A percentile compares a stretch with the other conserved stretches of the same genome.
Evolutionary conservation across 2,329 filamentous ascomycete species (phyloP).

Genomic region (Diaporthe citriasiana): DNA sequence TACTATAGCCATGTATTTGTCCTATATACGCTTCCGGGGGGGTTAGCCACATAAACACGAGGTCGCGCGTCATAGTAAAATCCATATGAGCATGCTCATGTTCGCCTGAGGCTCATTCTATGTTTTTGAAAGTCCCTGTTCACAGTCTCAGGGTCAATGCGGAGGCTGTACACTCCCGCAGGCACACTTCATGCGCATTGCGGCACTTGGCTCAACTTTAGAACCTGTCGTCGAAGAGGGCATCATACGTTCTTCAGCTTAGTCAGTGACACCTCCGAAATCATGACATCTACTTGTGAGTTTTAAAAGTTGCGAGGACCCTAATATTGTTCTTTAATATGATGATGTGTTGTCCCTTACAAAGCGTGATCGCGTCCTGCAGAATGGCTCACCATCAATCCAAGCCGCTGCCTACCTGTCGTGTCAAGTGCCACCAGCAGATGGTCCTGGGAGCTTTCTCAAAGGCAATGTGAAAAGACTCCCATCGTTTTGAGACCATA

Average conservation of each 20-base stretch:
- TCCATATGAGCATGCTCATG: not conserved
- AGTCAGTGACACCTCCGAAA: too few relatives aligned
- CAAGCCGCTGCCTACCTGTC: not conserved
- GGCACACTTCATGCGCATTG: not conserved
- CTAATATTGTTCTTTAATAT: too few relatives aligned
- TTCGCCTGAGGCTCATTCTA: not conserved
- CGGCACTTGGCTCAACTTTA: not conserved
- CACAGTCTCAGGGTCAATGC: not conserved
- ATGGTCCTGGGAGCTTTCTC: not conserved
- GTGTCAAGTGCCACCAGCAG: too few relatives aligned
- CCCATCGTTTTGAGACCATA: not conserved
- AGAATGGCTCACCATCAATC: too few relatives aligned
- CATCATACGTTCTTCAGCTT: not conserved
- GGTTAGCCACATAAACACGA: too few relatives aligned
- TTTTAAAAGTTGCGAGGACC: too few relatives aligned
- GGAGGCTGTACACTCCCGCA: not conserved
- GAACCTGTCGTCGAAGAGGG: not conserved
- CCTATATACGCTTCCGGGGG: too few relatives aligned
- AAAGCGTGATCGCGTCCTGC: not conserved
- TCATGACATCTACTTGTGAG: not conserved
- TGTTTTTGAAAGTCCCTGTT: not conserved
- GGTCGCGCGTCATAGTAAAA: too few relatives aligned
- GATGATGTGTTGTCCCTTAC: not conserved
- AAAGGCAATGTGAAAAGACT: not conserved
- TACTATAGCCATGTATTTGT: not conserved